A percentile compares a stretch with the other conserved stretches of the same genome.
These are phyloP conservation scores for Trypanosoma theileri DNA, from an alignment of 208 protist species.

Conservation along the genomic window DNA sequence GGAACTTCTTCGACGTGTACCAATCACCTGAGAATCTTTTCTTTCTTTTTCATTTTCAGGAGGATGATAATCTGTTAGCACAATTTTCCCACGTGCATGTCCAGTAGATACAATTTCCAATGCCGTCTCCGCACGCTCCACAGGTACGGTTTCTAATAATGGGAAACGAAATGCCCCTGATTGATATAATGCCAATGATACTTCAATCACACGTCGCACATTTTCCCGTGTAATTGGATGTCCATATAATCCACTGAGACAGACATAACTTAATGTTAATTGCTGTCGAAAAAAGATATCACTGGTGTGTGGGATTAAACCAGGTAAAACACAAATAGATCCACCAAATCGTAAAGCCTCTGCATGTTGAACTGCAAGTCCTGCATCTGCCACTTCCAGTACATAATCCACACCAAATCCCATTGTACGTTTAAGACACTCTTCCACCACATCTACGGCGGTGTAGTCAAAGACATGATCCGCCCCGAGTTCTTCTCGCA, in stretches of 20 bases:
- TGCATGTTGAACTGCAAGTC: slow-evolving; percentile 39
- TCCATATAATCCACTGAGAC: slow-evolving; percentile 40
- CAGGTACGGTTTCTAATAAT: slow-evolving; percentile 50
- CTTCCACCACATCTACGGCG: slow-evolving; percentile 41
- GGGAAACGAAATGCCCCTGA: slow-evolving; percentile 41
- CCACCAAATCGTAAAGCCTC: slow-evolving; percentile 70
- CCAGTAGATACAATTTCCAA: slow-evolving; percentile 44
- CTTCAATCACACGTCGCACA: slow-evolving; percentile 42
- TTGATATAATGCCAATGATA: slow-evolving; percentile 46
- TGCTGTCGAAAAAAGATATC: slow-evolving; percentile 60
- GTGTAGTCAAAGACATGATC: slow-evolving; percentile 80
- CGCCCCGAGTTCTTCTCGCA: slow-evolving; percentile 49
- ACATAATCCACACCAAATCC: slow-evolving; percentile 83
- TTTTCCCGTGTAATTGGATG: slow-evolving; percentile 34
- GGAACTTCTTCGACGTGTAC: slow-evolving; percentile 14
- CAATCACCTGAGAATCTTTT: slow-evolving; percentile 22
- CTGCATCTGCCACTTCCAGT: slow-evolving; percentile 51
- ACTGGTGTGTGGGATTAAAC: slow-evolving; percentile 22
- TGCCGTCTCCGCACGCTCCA: slow-evolving; percentile 39
- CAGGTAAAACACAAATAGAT: slow-evolving; percentile 56
- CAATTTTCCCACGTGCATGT: slow-evolving; percentile 69
- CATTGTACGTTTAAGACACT: slow-evolving; percentile 49
- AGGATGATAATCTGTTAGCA: slow-evolving; percentile 55
- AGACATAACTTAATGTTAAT: slow-evolving; percentile 68
- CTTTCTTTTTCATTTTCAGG: slow-evolving; percentile 25